These are phyloP conservation scores for Penicillium sp. DNA, from an alignment of 2,329 filamentous ascomycete genomes.

Conservation along the genomic window DNA sequence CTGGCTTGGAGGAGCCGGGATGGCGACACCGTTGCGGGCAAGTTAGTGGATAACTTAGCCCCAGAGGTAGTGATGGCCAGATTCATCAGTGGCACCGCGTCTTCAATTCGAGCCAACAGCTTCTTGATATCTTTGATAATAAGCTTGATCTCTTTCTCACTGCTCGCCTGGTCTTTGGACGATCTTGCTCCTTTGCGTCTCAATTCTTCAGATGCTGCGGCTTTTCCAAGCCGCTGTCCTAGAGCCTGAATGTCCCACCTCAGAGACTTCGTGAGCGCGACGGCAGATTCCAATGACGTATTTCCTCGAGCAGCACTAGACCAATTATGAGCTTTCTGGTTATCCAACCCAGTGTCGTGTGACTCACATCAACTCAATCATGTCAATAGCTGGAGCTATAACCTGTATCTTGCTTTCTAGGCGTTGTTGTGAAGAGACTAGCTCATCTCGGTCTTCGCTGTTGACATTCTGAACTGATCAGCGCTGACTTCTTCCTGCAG, in stretches of 20 bases:
- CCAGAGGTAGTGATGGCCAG: conserved; percentile 93
- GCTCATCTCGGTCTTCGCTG: conserved; percentile 67
- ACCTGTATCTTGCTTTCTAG: conserved; percentile 87
- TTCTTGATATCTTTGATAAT: conserved; percentile 74
- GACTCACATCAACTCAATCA: conserved; percentile 80
- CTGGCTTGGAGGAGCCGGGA: conserved; percentile 90
- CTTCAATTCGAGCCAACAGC: conserved; percentile 76
- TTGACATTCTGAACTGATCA: conserved; percentile 57
- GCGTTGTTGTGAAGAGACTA: conserved; percentile 67
- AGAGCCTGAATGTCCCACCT: conserved; percentile 79
- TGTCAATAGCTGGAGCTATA: conserved; percentile 83
- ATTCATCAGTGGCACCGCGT: conserved; percentile 87
- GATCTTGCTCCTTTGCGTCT: conserved; percentile 31
- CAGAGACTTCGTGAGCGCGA: conserved; percentile 76
- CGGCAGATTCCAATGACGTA: conserved; percentile 78
- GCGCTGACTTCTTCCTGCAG: neutral
- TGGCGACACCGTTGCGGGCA: conserved; percentile 81
- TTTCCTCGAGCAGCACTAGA: conserved; percentile 67
- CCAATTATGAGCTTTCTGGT: neutral
- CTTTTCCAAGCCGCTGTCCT: conserved; percentile 69
- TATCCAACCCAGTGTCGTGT: neutral
- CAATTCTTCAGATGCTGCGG: conserved; percentile 59
- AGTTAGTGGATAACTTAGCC: conserved; percentile 74
- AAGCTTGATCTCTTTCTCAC: conserved; percentile 61
- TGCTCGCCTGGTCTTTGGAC: conserved; percentile 51